Percentiles rank a stretch among this genome's conserved stretches.
phyloP scores from a whole-genome alignment of 495 filamentous ascomycete genomes.

The Barbatosphaeria neglecta region DNA sequence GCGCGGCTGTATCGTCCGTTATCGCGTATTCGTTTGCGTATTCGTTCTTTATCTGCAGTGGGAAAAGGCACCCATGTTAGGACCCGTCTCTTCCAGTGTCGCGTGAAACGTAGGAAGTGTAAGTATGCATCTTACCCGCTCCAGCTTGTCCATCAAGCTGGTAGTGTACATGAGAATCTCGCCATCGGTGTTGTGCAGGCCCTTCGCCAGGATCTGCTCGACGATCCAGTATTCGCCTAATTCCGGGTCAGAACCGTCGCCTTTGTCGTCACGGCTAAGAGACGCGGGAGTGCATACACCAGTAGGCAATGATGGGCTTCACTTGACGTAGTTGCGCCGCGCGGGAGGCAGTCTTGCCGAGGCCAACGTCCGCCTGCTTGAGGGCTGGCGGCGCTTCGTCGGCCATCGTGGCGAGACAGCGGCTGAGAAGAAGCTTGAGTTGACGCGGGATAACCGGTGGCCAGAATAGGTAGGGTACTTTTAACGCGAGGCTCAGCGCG shows the following conservation, averaged over 20 bases:
- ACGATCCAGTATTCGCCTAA: constrained; percentile 86
- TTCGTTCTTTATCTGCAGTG: constrained; percentile 50
- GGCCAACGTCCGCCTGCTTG: constrained; percentile 62
- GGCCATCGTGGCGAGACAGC: constrained; percentile 54
- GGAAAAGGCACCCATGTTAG: background rate
- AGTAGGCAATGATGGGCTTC: constrained; percentile 84
- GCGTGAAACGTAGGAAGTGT: too few species aligned
- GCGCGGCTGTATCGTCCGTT: constrained; percentile 68
- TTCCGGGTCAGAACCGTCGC: too few species aligned
- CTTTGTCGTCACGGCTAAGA: too few species aligned
- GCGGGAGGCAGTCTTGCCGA: constrained; percentile 58
- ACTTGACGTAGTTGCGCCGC: constrained; percentile 73
- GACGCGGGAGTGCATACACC: constrained; percentile 67
- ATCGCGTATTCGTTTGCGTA: constrained; percentile 51
- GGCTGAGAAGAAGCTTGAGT: too few species aligned
- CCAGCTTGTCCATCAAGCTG: constrained; percentile 80
- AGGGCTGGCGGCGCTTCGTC: constrained; percentile 62
- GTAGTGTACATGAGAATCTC: constrained; percentile 71
- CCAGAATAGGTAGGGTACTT: too few species aligned
- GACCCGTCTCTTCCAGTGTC: background rate
- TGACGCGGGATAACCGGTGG: too few species aligned
- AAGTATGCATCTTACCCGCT: constrained; percentile 45
- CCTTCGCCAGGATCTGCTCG: constrained; percentile 73
- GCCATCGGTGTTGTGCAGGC: constrained; percentile 62
- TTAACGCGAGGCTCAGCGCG: too few species aligned